Evolutionary conservation across 108 stramenopile genomes (phyloP), one percentile per base, ranked within the genome.

Genomic region (Schizochytrium sp.): DNA sequence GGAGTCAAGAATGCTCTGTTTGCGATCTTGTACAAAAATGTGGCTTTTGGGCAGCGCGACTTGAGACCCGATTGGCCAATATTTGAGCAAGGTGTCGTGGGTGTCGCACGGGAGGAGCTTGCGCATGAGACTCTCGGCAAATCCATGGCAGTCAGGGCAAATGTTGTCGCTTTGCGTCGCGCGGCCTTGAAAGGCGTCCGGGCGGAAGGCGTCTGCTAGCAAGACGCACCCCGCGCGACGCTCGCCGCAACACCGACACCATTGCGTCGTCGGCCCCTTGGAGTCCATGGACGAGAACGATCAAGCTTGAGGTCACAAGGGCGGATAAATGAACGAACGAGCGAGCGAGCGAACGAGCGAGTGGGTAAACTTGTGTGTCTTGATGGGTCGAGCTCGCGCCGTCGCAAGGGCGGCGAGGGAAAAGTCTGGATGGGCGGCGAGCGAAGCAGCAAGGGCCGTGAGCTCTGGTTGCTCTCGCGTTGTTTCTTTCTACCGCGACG

Each of bases 171-270:
- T 6, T 43, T 28, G 76, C 18, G 10, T 28, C 8, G 51, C 8
- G 23, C 76, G 8, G 6, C 12, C 51, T n/a, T 83, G 43, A 23
- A 53, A 12, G 25, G n/a, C 76, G 19, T 83, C 76, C 51, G 76
- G 76, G 6, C 76, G 12, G 51, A 83, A 83, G 25, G 76, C 76
- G 76, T 83, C 76, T n/a, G 76, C 48, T 6, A 83, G 23, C 10
- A 83, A 23, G 12, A 83, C 23, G 51, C 76, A 83, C 2, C 76
- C 76, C 6, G 45, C 19, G 16, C 76, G 19, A 6, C 76, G 76
- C 76, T 83, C 76, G 25, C 76, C 76, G 23, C 76, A 83, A 34
- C 76, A 83, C 51, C 76, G 44, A 45, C 76, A 83, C 76, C 76
- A 83, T 53, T 83, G 45, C 48, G 28, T 6, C 34, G 34, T 34